phyloP scores from a whole-genome alignment of 306 rosid species.

The Cajanus cajan region DNA sequence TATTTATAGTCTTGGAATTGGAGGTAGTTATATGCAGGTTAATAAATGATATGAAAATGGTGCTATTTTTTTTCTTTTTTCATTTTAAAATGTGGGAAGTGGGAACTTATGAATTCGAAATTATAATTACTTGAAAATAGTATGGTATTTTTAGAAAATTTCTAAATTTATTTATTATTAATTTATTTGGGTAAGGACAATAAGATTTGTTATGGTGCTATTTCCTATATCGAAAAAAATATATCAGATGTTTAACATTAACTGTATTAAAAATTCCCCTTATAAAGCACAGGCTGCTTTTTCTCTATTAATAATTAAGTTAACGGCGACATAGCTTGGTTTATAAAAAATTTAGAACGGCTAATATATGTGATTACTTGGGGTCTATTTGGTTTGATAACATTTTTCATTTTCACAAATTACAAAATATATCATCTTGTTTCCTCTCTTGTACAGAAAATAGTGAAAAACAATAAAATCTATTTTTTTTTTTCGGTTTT shows the following conservation, averaged over 20 bases:
- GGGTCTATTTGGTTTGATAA: background rate
- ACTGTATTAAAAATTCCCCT: background rate
- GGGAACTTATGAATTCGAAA: background rate
- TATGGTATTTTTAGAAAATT: background rate
- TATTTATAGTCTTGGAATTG: conserved; percentile 1
- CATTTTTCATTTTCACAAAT: background rate
- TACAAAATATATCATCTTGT: background rate
- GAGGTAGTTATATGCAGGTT: background rate
- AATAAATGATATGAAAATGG: background rate
- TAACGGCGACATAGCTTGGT: background rate
- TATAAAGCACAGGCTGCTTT: background rate
- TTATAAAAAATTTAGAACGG: background rate
- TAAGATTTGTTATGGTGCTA: background rate
- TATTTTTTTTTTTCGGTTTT: background rate
- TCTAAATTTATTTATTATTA: background rate
- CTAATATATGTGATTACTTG: background rate
- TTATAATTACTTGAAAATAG: background rate
- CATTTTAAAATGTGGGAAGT: background rate
- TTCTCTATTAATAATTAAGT: conserved; percentile 15
- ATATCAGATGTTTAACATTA: background rate
- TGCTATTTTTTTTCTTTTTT: background rate
- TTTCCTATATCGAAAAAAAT: background rate
- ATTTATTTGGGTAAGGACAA: background rate
- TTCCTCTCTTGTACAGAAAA: background rate
- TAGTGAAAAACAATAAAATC: background rate